phyloP scores from a whole-genome alignment of 495 filamentous ascomycete species.

The Hypoxylon subgilvum region DNA sequence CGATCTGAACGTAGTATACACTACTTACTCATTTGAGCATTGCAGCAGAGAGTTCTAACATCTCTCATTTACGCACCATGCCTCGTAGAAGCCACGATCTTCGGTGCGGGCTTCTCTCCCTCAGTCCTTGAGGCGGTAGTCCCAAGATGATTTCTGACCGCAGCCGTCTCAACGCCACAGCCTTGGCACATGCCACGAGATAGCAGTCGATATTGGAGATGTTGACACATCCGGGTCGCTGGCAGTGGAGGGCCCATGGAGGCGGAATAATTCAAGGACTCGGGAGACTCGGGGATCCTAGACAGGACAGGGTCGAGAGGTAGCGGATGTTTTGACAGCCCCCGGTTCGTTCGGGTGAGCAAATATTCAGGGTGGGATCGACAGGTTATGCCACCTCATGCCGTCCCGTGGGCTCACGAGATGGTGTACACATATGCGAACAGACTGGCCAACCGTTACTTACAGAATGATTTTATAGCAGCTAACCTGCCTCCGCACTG shows the following conservation, averaged over 20 bases:
- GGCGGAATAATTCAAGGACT: constrained; percentile 2
- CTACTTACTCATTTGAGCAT: constrained; percentile 28
- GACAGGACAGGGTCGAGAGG: constrained; percentile 20
- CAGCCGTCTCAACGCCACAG: constrained; percentile 13
- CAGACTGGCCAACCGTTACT: constrained; percentile 20
- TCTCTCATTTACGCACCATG: constrained; percentile 20
- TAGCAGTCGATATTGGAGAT: constrained; percentile 12
- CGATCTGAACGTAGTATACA: constrained; percentile 17
- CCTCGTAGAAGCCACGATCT: constrained; percentile 21
- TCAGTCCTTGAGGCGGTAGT: constrained; percentile 18
- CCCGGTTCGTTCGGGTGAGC: constrained; percentile 4
- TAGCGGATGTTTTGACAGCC: constrained; percentile 22
- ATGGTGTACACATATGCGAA: constrained; percentile 17
- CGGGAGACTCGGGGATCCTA: constrained; percentile 9
- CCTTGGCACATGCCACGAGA: constrained; percentile 2
- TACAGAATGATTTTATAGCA: constrained; percentile 27
- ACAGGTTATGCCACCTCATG: constrained; percentile 18
- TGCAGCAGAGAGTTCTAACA: constrained; percentile 10
- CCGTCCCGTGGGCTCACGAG: constrained; percentile 12
- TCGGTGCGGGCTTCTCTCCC: constrained; percentile 13
- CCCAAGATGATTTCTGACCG: constrained; percentile 15
- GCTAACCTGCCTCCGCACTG: too few species aligned
- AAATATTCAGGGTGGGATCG: constrained; percentile 9
- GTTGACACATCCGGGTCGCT: constrained; percentile 9
- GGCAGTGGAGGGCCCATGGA: constrained; percentile 14